Evolutionary conservation across 176 grass and related monocot genomes (phyloP).

Genomic region (Phoenix dactylifera): DNA sequence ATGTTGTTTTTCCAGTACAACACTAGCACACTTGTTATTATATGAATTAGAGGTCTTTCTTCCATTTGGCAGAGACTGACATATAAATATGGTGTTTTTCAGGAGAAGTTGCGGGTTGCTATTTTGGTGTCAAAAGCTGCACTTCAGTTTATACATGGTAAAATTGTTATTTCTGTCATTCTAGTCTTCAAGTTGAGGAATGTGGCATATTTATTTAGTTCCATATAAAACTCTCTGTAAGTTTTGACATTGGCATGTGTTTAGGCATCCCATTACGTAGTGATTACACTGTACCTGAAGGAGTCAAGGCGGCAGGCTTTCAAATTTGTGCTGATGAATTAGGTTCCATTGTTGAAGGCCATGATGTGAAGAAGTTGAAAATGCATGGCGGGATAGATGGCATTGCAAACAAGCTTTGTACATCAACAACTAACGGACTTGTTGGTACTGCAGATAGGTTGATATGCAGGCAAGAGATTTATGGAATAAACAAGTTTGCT

Average conservation of each 20-base stretch:
- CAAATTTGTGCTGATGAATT: conserved; percentile 70
- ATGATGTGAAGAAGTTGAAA: conserved; percentile 74
- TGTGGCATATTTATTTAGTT: too few species aligned
- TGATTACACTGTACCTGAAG: conserved; percentile 59
- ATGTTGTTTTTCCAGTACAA: too few species aligned
- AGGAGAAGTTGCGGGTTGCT: conserved; percentile 63
- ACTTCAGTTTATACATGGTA: conserved; percentile 49
- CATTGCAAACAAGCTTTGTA: conserved; percentile 61
- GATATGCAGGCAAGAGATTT: conserved; percentile 58
- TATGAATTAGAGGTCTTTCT: not conserved
- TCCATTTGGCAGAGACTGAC: not conserved
- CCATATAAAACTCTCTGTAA: not conserved
- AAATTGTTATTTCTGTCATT: conserved; percentile 7
- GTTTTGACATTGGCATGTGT: not conserved
- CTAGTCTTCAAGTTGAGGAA: not conserved
- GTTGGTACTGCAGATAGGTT: conserved; percentile 40
- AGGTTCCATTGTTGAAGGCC: conserved; percentile 75
- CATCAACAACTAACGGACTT: conserved; percentile 42
- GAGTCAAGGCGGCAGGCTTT: conserved; percentile 71
- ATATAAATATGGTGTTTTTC: conserved; percentile 11
- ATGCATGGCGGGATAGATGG: conserved; percentile 45
- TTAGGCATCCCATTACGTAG: conserved; percentile 45
- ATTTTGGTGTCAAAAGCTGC: conserved; percentile 43
- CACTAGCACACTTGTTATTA: not conserved
- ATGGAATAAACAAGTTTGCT: conserved; percentile 86